Evolutionary conservation across 2,329 filamentous ascomycete species (phyloP).

Genomic region (Aspergillus floridensis): DNA sequence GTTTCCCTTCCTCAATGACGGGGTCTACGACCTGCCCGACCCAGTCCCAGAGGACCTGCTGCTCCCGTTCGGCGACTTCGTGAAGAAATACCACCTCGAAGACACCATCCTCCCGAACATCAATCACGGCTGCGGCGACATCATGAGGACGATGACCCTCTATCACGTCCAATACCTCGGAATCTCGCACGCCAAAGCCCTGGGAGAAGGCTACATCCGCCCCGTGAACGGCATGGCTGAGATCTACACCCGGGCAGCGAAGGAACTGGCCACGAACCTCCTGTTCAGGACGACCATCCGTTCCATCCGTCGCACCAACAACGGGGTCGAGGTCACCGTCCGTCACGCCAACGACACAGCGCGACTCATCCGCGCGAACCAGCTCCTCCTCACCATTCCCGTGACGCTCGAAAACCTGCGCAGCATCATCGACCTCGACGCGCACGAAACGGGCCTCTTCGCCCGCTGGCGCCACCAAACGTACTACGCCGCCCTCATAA

Average conservation of each 20-base stretch:
- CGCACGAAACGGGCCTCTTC: not conserved
- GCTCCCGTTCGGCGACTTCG: conserved; percentile 22
- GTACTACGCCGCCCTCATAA: not conserved
- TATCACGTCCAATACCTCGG: not conserved
- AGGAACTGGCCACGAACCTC: not conserved
- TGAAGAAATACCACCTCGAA: conserved; percentile 21
- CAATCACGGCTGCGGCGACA: not conserved
- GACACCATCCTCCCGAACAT: conserved; percentile 9
- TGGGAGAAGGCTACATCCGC: not conserved
- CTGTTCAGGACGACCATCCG: not conserved
- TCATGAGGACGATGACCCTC: not conserved
- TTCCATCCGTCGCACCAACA: not conserved
- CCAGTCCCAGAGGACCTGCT: conserved; percentile 24
- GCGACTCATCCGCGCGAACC: not conserved
- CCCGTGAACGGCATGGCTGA: not conserved
- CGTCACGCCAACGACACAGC: not conserved
- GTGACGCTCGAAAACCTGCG: not conserved
- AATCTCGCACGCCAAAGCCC: not conserved
- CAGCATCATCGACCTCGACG: not conserved
- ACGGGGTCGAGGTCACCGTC: not conserved
- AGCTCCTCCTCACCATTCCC: not conserved
- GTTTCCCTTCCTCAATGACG: conserved; percentile 19
- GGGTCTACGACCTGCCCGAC: conserved; percentile 8
- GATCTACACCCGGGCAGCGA: not conserved
- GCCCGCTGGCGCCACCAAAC: not conserved